Base-by-base conservation (phyloP, 495 filamentous ascomycete species). In the Alectoria sarmentosa region DNA sequence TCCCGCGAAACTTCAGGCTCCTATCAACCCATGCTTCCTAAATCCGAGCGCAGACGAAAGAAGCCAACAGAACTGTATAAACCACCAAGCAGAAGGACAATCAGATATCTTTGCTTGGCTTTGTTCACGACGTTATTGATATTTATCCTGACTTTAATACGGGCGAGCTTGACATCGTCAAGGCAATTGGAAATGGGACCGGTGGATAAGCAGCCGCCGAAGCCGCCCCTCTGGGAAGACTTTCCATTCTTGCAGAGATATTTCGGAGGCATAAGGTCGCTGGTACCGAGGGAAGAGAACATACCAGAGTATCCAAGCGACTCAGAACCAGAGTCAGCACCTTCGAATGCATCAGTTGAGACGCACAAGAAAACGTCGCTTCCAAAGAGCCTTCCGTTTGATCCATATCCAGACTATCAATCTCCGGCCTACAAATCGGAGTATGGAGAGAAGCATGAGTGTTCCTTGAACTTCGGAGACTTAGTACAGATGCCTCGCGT, bases 221-320 rank as follows among this genome's bases (percentile, higher is more conserved):
- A 83, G 55, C 88, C 90, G n/a, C 84, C 84, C 5, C 73, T 77
- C 55, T 96, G 92, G 92, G 89, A 95, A 71, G 79, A 77, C 7
- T 96, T 95, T 72, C 84, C 84, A 1, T 91, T 94, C 71, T 74
- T 96, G 63, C 86, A 82, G 56, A 80, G 91, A 61, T 96, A 96
- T 72, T 88, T 94, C 73, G 92, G 92, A 21, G 92, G 92, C 0
- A 79, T 96, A 55, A 78, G 83, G 65, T 85, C 78, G 3, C 68
- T 96, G 65, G 83, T 89, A 0, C 72, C 83, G 11, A 78, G 85
- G 54, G 70, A 74, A 21, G 76, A 88, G 15, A 90, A 88, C 64
- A 73, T 79, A 2, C 86, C 92, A 15, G 89, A 96, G 71, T 96
- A 91, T 72, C 90, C 91, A 37, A 61, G 63, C 49, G 70, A 72